Evolutionary conservation across 2,329 filamentous ascomycete genomes (phyloP).

Genomic region (Elsinoe batatas): DNA sequence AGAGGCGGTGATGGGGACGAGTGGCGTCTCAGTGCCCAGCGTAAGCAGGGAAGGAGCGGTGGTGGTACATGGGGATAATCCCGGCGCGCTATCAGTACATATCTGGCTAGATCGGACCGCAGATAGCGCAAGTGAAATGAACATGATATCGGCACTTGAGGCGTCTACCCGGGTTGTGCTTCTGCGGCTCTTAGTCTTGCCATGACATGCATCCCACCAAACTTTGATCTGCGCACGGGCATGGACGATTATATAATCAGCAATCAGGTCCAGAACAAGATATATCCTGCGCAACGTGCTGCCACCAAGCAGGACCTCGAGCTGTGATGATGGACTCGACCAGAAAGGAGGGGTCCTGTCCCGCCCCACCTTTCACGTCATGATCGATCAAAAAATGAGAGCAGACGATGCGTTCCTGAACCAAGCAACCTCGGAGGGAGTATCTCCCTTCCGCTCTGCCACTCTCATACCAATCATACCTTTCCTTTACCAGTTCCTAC

Average conservation of each 20-base stretch:
- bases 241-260: neutral
- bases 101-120: neutral
- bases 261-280: neutral
- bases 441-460: neutral
- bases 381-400: conserved; percentile 3
- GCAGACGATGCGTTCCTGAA: neutral
- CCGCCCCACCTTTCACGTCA: conserved; percentile 10
- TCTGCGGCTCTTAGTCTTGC: neutral
- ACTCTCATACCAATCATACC: neutral
- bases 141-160: too few species aligned
- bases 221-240: neutral
- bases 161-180: neutral
- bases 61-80: conserved; percentile 82
- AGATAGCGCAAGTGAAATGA: neutral
- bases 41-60: conserved; percentile 71
- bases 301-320: neutral
- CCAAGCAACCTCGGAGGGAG: neutral
- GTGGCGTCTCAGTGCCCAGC: conserved; percentile 85
- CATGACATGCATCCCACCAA: neutral
- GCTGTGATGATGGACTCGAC: neutral
- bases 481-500: neutral
- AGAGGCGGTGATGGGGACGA: conserved; percentile 88
- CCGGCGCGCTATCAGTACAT: neutral
- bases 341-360: neutral
- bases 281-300: too few species aligned